phyloP scores from a whole-genome alignment of 768 basidiomycete species.

The Pisolithus albus region DNA sequence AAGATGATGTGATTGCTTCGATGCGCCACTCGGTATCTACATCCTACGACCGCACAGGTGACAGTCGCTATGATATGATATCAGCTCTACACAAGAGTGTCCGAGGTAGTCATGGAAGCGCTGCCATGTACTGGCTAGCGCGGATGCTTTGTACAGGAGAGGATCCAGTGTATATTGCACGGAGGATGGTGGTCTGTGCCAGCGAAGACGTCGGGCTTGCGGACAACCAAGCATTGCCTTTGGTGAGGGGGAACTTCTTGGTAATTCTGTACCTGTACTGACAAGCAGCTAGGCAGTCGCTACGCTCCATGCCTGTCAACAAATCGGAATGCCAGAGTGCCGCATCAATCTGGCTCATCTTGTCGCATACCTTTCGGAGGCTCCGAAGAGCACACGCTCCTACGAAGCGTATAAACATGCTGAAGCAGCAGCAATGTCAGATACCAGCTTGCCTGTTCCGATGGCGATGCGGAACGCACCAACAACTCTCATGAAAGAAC shows the following conservation, averaged over 20 bases:
- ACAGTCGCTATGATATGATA: slow-evolving; percentile 75
- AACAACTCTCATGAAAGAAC: slow-evolving; percentile 59
- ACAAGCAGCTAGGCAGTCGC: slow-evolving; percentile 46
- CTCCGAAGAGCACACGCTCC: slow-evolving; percentile 72
- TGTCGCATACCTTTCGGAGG: slow-evolving; percentile 73
- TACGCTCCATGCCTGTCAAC: slow-evolving; percentile 57
- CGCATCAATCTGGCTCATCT: slow-evolving; percentile 73
- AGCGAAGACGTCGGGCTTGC: slow-evolving; percentile 84
- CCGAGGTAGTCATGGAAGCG: slow-evolving; percentile 67
- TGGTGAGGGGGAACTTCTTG: slow-evolving; percentile 37
- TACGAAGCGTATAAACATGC: slow-evolving; percentile 74
- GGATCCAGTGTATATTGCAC: slow-evolving; percentile 70
- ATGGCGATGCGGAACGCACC: slow-evolving; percentile 73
- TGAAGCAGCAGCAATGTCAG: slow-evolving; percentile 51
- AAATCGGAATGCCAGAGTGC: slow-evolving; percentile 77
- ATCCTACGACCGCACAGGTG: slow-evolving; percentile 71
- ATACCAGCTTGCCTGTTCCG: slow-evolving; percentile 56
- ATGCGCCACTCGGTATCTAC: slow-evolving; percentile 58
- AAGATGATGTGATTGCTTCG: slow-evolving; percentile 45
- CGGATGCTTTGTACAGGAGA: slow-evolving; percentile 77
- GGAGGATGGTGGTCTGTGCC: slow-evolving; percentile 72
- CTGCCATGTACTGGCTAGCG: slow-evolving; percentile 85
- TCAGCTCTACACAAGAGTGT: slow-evolving; percentile 80
- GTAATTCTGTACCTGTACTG: slow-evolving; percentile 6
- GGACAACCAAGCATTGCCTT: slow-evolving; percentile 66